Conservation (phyloP, 208 protist species). For the Trypanosomatidae sp. region DNA sequence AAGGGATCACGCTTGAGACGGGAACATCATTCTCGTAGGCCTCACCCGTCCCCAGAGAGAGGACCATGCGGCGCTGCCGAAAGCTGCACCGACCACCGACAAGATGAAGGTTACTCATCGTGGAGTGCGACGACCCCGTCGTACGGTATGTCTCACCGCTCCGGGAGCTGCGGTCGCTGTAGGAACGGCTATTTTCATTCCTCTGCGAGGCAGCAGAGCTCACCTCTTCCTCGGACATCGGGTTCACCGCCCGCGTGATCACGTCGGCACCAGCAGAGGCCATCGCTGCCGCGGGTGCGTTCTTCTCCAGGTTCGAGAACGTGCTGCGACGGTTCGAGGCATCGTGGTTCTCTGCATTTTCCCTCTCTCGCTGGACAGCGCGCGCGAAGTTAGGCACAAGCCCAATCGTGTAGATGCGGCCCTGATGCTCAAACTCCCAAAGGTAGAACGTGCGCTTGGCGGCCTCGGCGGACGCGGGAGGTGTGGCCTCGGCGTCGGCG, state of each 20-base stretch:
- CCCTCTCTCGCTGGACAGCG: background rate
- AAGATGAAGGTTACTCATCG: slow-evolving; percentile 11
- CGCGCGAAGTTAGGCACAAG: slow-evolving; percentile 27
- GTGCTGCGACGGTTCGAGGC: background rate
- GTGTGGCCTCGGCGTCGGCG: background rate
- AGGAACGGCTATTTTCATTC: background rate
- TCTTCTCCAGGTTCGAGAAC: background rate
- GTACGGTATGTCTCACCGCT: slow-evolving; percentile 18
- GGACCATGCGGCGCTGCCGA: slow-evolving; percentile 7
- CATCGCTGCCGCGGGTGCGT: background rate
- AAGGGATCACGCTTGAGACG: background rate
- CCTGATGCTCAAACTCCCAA: slow-evolving; percentile 30
- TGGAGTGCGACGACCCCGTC: slow-evolving; percentile 7
- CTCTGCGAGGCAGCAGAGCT: slow-evolving; percentile 4
- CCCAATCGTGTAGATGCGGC: slow-evolving; percentile 8
- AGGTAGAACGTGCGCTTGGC: background rate
- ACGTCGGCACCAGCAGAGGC: background rate
- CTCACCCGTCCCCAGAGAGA: slow-evolving; percentile 9
- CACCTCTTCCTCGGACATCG: slow-evolving; percentile 3
- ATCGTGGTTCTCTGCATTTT: background rate
- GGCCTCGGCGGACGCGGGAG: background rate
- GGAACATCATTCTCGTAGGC: slow-evolving; percentile 6
- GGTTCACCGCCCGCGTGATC: slow-evolving; percentile 2
- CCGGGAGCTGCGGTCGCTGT: slow-evolving; percentile 8
- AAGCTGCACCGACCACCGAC: background rate